phyloP scores from a whole-genome alignment of 768 basidiomycete genomes.

The Lepiota brunneoincarnata region DNA sequence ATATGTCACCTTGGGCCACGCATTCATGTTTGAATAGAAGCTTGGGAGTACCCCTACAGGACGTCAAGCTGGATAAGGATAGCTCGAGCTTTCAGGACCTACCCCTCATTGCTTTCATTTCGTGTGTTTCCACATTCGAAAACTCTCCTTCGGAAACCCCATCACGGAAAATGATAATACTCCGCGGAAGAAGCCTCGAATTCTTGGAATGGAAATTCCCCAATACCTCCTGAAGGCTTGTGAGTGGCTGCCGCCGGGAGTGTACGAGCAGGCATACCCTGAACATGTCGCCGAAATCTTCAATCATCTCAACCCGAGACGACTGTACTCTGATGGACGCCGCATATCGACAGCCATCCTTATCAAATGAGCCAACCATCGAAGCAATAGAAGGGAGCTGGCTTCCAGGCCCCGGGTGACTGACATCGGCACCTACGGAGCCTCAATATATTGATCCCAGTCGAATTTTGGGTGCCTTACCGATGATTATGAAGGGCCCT shows the following conservation, averaged over 20 bases:
- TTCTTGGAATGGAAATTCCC: conserved; percentile 14
- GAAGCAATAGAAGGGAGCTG: conserved; percentile 53
- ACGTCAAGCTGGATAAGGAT: background rate
- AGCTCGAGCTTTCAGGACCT: conserved; percentile 11
- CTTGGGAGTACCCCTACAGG: background rate
- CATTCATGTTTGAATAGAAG: conserved; percentile 7
- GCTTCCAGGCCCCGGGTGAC: conserved; percentile 60
- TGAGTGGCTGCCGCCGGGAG: background rate
- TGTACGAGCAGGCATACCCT: conserved; percentile 18
- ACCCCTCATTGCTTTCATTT: conserved; percentile 48
- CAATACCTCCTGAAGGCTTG: conserved; percentile 18
- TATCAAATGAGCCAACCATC: conserved; percentile 56
- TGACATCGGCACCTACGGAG: conserved; percentile 52
- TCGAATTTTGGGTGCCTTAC: conserved; percentile 17
- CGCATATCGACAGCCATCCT: conserved; percentile 40
- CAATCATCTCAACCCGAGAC: conserved; percentile 46
- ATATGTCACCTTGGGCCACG: conserved; percentile 42
- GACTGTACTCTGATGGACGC: conserved; percentile 40
- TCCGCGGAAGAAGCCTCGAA: conserved; percentile 17
- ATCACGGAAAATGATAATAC: conserved; percentile 46
- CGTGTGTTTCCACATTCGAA: conserved; percentile 31
- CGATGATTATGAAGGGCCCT: conserved; percentile 38
- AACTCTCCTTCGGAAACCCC: conserved; percentile 46
- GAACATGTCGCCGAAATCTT: conserved; percentile 39
- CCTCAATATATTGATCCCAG: background rate